Base-by-base conservation (phyloP, 2,329 filamentous ascomycete genomes). In the Talaromyces sp. region DNA sequence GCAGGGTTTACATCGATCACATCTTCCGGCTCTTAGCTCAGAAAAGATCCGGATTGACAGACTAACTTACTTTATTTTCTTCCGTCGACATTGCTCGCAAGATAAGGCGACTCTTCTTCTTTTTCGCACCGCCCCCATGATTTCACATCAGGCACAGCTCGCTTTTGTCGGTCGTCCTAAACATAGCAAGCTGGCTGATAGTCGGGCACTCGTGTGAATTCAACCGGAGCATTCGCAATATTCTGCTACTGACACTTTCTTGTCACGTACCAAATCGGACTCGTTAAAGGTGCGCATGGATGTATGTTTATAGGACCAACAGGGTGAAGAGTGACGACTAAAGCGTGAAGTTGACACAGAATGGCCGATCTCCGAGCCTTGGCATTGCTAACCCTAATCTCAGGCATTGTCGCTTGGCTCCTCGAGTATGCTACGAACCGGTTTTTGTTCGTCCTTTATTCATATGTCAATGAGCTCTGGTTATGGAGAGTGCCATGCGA, bases 41-140 rank as follows among this genome's bases (percentile, higher is more conserved):
- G 18, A 23, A 46, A 12, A 48, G 6, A 12, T 16, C 6, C 6
- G 23, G 2, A 16, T 25, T 5, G 44, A 25, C 8, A 25, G 5
- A 5, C 3, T 5, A 9, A 9, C 50, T 68, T 65, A 48, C 65
- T 66, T 61, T 68, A 72, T 67, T 71, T 44, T 18, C 35, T n/a
- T 28, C 48, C 25, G 60, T 2, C 39, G 50, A 11, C 63, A 58
- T 48, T 48, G 35, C 14, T 58, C 50, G 16, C 60, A 62, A 23
- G 60, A 37, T 5, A 62, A 21, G 4, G 52, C 50, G n/a, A 28
- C 28, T 40, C 50, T 11, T 57, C 44, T 46, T 40, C 33, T 58
- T 48, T 66, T 69, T 48, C 62, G 52, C 42, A 46, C 25, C 31
- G 62, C 23, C 46, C 39, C 14, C 44, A 48, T 48, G 12, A 48